Conservation (phyloP, 495 filamentous ascomycete species). For the Aspergillus cristatus region DNA sequence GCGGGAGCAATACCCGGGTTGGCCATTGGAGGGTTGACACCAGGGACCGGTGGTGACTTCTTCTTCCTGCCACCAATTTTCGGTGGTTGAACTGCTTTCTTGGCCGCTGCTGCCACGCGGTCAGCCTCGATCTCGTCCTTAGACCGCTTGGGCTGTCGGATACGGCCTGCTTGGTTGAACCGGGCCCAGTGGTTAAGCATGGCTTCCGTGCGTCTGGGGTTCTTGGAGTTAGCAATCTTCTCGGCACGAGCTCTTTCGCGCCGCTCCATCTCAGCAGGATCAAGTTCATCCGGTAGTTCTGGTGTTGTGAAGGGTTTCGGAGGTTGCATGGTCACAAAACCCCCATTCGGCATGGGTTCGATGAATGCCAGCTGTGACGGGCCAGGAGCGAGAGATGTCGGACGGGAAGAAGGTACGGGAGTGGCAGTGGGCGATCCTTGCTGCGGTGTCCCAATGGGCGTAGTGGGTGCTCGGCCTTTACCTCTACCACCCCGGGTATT, state of each 20-base stretch:
- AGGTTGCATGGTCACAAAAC: neutral
- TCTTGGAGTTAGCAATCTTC: slow-evolving; percentile 39
- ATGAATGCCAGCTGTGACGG: slow-evolving; percentile 13
- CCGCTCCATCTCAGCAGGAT: slow-evolving; percentile 22
- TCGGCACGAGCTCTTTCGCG: slow-evolving; percentile 11
- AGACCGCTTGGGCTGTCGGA: slow-evolving; percentile 38
- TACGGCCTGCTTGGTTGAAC: slow-evolving; percentile 35
- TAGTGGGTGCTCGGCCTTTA: too few species aligned
- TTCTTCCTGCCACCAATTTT: slow-evolving; percentile 16
- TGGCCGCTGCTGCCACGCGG: slow-evolving; percentile 19
- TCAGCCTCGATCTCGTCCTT: slow-evolving; percentile 39
- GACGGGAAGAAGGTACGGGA: slow-evolving; percentile 1
- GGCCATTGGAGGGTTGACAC: neutral
- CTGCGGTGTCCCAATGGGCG: too few species aligned
- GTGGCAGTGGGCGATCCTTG: neutral
- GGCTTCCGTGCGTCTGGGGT: slow-evolving; percentile 38
- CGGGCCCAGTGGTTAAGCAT: slow-evolving; percentile 43
- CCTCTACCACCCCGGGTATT: too few species aligned
- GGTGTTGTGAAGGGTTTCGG: neutral
- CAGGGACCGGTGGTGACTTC: slow-evolving; percentile 6
- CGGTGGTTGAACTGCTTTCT: slow-evolving; percentile 16
- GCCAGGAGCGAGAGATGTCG: neutral
- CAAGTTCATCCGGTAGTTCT: slow-evolving; percentile 12
- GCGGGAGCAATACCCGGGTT: slow-evolving; percentile 11
- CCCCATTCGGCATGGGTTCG: slow-evolving; percentile 14